Evolutionary conservation across 2,329 filamentous ascomycete genomes (phyloP), one percentile per base, ranked within the genome.

Genomic region (Nothomitra cinnamomea): DNA sequence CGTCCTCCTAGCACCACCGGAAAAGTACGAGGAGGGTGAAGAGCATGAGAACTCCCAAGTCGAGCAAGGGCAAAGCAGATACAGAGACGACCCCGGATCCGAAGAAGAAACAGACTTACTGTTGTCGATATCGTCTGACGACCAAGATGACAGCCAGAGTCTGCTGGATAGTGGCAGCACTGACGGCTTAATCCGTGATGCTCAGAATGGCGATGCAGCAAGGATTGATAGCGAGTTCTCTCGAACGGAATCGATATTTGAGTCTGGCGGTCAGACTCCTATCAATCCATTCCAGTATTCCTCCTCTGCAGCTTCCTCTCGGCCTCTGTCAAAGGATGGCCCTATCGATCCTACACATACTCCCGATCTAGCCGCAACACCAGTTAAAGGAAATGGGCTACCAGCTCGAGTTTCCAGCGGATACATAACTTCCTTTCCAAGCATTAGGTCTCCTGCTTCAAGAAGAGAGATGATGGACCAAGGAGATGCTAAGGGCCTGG

Each of bases 1-100:
- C 61, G 82, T 96, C 38, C 74, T 98, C 17, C 73, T 98, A n/a
- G 89, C 89, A 17, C 87, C 90, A 17, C 84, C 87, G 59, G 80
- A 83, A 50, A 78, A 77, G 57, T 87, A 86, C 56, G 61, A 70
- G 48, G 70, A 70, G 58, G 67, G 68, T 49, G 61, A 61, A 2
- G 67, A 70, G 36, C 62, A 67, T 40, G 67, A 64, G 21, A 65
- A 64, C 21, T 53, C 52, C 22, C 40, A 53, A n/a, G 17, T 53
- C 2, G 52, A 53, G 21, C 52, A 36, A 47, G 52, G 52, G 1
- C 45, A 13, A 49, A 49, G n/a, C 21, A 4, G 40, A 36, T 53
- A 53, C 43, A 24, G 12, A 32, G 38, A 50, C 17, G 38, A 48
- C 6, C 36, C 19, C 21, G 40, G 25, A 4, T 35, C 32, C 25